These are phyloP conservation scores for Heteromeles arbutifolia DNA, from an alignment of 306 rosid species.

Conservation along the genomic window DNA sequence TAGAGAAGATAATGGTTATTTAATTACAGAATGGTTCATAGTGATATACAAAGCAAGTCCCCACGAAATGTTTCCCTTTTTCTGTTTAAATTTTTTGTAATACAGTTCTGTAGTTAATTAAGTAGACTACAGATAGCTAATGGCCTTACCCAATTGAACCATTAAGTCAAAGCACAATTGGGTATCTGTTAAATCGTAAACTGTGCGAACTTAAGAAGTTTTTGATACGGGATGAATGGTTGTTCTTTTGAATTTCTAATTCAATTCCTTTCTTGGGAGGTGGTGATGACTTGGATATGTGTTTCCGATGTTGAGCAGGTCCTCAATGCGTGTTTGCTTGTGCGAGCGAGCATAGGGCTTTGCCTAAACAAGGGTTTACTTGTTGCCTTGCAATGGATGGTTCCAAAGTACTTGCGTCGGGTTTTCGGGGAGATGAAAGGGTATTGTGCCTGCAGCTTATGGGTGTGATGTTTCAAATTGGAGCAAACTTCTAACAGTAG, in stretches of 20 bases:
- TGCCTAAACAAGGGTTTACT: conserved; percentile 72
- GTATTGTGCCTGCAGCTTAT: conserved; percentile 30
- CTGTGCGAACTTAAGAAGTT: not conserved
- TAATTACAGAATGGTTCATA: not conserved
- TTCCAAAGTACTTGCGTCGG: conserved; percentile 85
- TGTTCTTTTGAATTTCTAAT: not conserved
- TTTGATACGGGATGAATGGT: conserved; percentile 1
- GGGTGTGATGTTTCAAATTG: not conserved
- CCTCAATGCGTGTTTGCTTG: conserved; percentile 83
- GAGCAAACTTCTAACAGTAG: not conserved
- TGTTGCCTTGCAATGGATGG: conserved; percentile 97
- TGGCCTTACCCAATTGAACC: not conserved
- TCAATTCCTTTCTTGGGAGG: not conserved
- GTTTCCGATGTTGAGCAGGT: conserved; percentile 45
- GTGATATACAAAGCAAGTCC: not conserved
- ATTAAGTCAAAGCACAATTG: not conserved
- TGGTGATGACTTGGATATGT: conserved; percentile 7
- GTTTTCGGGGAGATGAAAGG: conserved; percentile 78
- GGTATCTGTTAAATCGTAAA: not conserved
- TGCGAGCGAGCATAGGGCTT: conserved; percentile 52
- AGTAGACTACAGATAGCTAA: not conserved
- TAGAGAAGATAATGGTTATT: not conserved
- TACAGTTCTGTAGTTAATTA: not conserved
- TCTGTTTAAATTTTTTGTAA: no score
- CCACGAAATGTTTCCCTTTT: not conserved